Percentiles rank a stretch among this genome's conserved stretches.
Evolutionary conservation across 192 early-diverging fungal species (phyloP).

Genomic region (Coemansia sp.): DNA sequence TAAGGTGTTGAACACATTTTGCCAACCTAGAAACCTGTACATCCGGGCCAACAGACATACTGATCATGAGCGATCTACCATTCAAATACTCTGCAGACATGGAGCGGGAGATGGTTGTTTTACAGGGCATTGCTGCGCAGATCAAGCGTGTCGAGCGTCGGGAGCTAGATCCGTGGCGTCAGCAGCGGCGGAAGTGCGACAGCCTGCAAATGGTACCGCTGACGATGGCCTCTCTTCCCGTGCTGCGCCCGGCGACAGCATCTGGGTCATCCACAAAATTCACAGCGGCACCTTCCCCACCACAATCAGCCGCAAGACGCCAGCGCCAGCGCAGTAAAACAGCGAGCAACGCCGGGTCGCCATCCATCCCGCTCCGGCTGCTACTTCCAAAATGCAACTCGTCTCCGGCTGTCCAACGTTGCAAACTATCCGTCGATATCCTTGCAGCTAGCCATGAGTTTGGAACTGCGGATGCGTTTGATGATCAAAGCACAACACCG

Average conservation of each 20-base stretch:
- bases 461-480: background rate
- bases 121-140: constrained; percentile 48
- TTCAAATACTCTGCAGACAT: constrained; percentile 30
- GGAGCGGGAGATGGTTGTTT: constrained; percentile 39
- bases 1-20: background rate
- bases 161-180: background rate
- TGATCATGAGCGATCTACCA: constrained; percentile 14
- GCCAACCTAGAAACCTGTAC: background rate
- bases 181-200: constrained; percentile 10
- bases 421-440: background rate
- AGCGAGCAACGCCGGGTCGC: constrained; percentile 16
- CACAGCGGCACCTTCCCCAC: constrained; percentile 8
- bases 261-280: background rate
- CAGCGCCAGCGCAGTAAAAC: constrained; percentile 16
- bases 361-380: constrained; percentile 35
- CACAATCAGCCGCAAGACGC: constrained; percentile 4
- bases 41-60: background rate
- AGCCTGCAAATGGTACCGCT: constrained; percentile 2
- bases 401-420: background rate
- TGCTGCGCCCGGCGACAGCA: constrained; percentile 1
- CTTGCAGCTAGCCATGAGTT: background rate
- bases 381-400: constrained; percentile 18
- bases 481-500: background rate
- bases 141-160: constrained; percentile 32
- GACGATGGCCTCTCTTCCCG: background rate